A percentile compares a stretch with the other conserved stretches of the same genome.
Evolutionary conservation across 2,329 filamentous ascomycete species (phyloP).

Genomic region (Chaetomium olivaceum): DNA sequence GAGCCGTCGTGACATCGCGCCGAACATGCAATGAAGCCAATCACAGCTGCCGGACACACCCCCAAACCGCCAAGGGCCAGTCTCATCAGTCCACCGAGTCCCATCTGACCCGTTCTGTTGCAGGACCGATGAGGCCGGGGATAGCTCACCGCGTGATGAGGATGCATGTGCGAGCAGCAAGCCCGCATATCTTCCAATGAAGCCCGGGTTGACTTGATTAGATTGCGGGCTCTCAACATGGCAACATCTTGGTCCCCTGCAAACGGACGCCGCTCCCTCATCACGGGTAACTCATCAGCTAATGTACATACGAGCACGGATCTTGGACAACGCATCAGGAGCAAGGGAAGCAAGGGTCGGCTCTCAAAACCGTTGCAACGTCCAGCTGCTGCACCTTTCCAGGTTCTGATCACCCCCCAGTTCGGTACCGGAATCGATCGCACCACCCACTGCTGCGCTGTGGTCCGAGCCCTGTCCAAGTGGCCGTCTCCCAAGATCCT

Average conservation of each 20-base stretch:
- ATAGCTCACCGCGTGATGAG: conserved; percentile 9
- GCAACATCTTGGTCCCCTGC: background rate
- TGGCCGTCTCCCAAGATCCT: conserved; percentile 16
- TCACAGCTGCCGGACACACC: conserved; percentile 17
- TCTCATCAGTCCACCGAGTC: conserved; percentile 2
- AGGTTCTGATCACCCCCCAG: conserved; percentile 12
- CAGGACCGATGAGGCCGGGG: conserved; percentile 1
- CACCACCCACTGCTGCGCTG: conserved; percentile 13
- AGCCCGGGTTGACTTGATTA: background rate
- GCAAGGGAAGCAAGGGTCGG: background rate
- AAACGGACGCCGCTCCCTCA: conserved; percentile 1
- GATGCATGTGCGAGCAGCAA: conserved; percentile 7
- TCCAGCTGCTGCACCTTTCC: background rate
- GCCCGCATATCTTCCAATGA: background rate
- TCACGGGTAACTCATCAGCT: conserved; percentile 1
- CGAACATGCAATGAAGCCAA: conserved; percentile 21
- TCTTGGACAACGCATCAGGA: background rate
- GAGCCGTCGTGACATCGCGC: conserved; percentile 29
- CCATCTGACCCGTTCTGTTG: conserved; percentile 16
- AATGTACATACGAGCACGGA: background rate
- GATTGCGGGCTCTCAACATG: background rate
- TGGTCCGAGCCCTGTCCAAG: conserved; percentile 16
- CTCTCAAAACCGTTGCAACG: conserved; percentile 14
- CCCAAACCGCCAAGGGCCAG: background rate
- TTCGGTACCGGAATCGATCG: conserved; percentile 25